Evolutionary conservation across 2,329 filamentous ascomycete species (phyloP).

Genomic region (Teratosphaeria gauchensis): DNA sequence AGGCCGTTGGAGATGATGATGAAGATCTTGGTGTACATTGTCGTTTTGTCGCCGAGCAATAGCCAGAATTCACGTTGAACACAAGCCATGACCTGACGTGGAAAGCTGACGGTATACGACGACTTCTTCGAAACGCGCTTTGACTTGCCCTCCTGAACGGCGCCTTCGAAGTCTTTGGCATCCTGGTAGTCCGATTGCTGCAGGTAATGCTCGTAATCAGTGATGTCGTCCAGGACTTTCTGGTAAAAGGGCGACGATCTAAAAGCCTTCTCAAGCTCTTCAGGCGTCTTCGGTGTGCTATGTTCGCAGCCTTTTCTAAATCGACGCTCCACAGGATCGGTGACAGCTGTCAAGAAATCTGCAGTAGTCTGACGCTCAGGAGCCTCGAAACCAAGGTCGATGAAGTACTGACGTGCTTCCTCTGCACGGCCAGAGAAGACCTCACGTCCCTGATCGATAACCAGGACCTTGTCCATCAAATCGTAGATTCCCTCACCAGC

Average conservation of each 20-base stretch:
- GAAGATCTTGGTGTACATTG: conserved; percentile 68
- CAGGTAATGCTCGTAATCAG: conserved; percentile 49
- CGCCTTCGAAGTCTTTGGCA: conserved; percentile 52
- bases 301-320: conserved; percentile 58
- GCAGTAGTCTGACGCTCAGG: conserved; percentile 59
- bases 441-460: conserved; percentile 63
- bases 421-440: conserved; percentile 55
- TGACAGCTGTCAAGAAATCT: conserved; percentile 68
- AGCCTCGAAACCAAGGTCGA: conserved; percentile 53
- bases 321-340: conserved; percentile 60
- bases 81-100: conserved; percentile 58
- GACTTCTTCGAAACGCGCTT: conserved; percentile 56
- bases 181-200: conserved; percentile 49
- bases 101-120: conserved; percentile 66
- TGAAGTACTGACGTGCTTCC: conserved; percentile 57
- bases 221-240: conserved; percentile 51
- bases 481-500: conserved; percentile 61
- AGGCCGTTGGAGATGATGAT: conserved; percentile 66
- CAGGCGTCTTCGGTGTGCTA: conserved; percentile 57
- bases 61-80: conserved; percentile 71
- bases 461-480: conserved; percentile 70
- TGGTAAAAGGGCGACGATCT: conserved; percentile 52
- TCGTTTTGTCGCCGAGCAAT: conserved; percentile 62
- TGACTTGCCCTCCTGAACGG: conserved; percentile 58
- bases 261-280: conserved; percentile 61